Base-by-base conservation (phyloP, 495 filamentous ascomycete species). In the Diplogelasinospora grovesii region DNA sequence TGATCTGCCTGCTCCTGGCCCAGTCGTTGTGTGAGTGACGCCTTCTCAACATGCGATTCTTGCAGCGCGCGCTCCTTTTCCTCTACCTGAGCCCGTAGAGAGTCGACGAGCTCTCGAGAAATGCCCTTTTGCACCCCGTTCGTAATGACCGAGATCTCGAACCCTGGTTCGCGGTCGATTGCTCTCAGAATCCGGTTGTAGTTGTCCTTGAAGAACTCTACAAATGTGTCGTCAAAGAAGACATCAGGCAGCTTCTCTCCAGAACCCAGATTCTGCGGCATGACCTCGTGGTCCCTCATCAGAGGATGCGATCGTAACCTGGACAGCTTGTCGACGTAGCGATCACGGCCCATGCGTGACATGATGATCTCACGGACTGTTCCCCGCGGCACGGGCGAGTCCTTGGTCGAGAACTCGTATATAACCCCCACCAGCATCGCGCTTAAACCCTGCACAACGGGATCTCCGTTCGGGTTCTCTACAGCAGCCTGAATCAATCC, bases 391-490 rank as follows among this genome's bases (percentile, higher is more conserved):
- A 97, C 79, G 4, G 93, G 89, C 0, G 89, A 96, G 59, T 97
- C 89, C 54, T 94, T 95, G 8, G 89, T 95, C 14, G 89, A 96
- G 50, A 97, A 99, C 53, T 99, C 92, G 54, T 97, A 99, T 18
- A 95, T 68, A 22, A 94, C 84, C 23, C 89, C 93, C 4, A 95
- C 68, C 3, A 97, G 65, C 48, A 86, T 77, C 9, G 87, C 83
- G 57, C 81, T 89, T 14, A 99, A 69, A 1, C 92, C 92, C 46
- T 85, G 82, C 15, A 87, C 70, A 30, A 95, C 65, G 23, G 68
- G 63, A 40, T 77, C 78, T 36, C 78, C 75, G 22, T 81, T 76
- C 22, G 81, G 77, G 25, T 82, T 78, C 43, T 61, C 61, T 22
- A 68, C 52, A 13, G 65, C 61, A 24, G 63, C 66, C 52, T 89